A percentile compares a stretch with the other conserved stretches of the same genome.
These are phyloP conservation scores for Suillus variegatus DNA, from an alignment of 768 basidiomycete genomes.

Conservation along the genomic window DNA sequence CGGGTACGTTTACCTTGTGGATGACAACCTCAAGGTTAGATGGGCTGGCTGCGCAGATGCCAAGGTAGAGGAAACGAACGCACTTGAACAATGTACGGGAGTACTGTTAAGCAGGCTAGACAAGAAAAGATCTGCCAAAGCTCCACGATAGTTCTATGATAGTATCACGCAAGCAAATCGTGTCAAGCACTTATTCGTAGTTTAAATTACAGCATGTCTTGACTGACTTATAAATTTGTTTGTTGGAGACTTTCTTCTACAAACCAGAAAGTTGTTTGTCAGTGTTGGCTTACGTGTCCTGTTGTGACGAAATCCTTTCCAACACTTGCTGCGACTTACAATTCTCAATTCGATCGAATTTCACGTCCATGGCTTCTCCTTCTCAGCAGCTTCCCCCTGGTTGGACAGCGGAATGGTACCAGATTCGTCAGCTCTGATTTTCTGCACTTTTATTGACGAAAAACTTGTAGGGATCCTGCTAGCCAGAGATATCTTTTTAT, in stretches of 20 bases:
- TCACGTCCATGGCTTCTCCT: conserved; percentile 43
- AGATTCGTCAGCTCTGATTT: conserved; percentile 14
- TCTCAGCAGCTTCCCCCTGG: conserved; percentile 83
- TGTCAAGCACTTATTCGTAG: background rate
- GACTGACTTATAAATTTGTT: background rate
- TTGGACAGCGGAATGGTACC: conserved; percentile 90
- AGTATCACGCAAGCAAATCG: background rate
- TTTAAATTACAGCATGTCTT: background rate
- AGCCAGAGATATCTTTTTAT: conserved; percentile 87
- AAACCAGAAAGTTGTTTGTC: conserved; percentile 16
- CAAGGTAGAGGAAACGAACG: conserved; percentile 65
- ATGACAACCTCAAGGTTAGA: conserved; percentile 79
- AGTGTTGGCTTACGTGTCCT: conserved; percentile 24
- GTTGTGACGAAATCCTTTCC: background rate
- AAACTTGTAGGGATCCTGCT: conserved; percentile 64
- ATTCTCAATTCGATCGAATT: background rate
- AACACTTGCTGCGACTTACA: background rate
- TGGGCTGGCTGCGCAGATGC: conserved; percentile 95
- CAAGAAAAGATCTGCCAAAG: conserved; percentile 12
- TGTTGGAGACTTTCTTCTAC: background rate
- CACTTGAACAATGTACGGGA: conserved; percentile 67
- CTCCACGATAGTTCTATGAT: background rate
- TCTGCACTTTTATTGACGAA: conserved; percentile 11
- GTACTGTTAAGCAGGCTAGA: conserved; percentile 66
- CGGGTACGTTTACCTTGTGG: conserved; percentile 91